phyloP scores from a whole-genome alignment of 495 filamentous ascomycete species.

The Darksidea phi region DNA sequence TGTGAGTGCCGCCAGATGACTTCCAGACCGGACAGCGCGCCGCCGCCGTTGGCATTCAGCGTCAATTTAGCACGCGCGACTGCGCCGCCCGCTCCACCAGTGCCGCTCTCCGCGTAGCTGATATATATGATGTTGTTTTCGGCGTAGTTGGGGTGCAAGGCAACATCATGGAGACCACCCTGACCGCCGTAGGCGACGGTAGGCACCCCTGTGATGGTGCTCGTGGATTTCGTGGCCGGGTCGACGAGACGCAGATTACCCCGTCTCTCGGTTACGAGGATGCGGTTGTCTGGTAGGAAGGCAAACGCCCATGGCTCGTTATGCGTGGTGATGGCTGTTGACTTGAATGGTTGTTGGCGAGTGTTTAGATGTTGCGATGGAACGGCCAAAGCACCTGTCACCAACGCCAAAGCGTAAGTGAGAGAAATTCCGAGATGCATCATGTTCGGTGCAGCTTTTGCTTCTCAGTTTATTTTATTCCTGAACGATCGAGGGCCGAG shows the following conservation, averaged over 20 bases:
- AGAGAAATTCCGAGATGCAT: conserved; percentile 18
- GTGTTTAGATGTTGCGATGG: conserved; percentile 19
- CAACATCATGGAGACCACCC: conserved; percentile 24
- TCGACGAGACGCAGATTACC: conserved; percentile 21
- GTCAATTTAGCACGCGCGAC: conserved; percentile 18
- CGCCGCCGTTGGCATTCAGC: conserved; percentile 13
- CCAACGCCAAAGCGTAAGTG: conserved; percentile 17
- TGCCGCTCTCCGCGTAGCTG: conserved; percentile 26
- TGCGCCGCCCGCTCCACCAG: conserved; percentile 14
- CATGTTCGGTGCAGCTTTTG: too few species aligned
- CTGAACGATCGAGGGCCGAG: conserved; percentile 9
- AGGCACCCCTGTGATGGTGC: conserved; percentile 19
- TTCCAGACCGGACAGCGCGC: conserved; percentile 11
- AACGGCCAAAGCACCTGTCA: conserved; percentile 23
- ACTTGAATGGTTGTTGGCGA: conserved; percentile 19
- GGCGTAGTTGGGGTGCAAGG: conserved; percentile 20
- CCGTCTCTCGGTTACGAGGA: conserved; percentile 18
- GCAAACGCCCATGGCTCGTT: conserved; percentile 21
- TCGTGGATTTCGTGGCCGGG: conserved; percentile 7
- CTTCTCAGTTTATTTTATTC: too few species aligned
- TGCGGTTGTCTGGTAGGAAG: conserved; percentile 22
- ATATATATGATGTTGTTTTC: conserved; percentile 20
- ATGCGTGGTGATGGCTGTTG: conserved; percentile 12
- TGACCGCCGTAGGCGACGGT: conserved; percentile 20
- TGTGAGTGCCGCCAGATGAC: conserved; percentile 26